Evolutionary conservation across 2,329 filamentous ascomycete species (phyloP).

Genomic region (Microascus cirrosus): DNA sequence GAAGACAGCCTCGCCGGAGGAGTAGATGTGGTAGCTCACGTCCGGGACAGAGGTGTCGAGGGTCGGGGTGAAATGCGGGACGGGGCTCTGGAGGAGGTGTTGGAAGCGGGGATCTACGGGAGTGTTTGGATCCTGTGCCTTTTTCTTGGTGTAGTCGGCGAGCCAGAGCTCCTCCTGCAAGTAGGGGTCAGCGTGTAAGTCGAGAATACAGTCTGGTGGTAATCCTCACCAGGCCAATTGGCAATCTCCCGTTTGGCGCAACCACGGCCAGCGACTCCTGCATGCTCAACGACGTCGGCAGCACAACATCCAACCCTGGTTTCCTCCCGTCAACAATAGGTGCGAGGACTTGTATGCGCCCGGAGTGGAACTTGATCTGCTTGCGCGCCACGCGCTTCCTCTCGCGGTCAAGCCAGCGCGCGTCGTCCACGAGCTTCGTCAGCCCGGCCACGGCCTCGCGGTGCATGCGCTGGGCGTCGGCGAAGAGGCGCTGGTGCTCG

Average conservation of each 20-base stretch:
- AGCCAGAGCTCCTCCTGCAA: not conserved
- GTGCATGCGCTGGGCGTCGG: not conserved
- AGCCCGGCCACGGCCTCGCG: not conserved
- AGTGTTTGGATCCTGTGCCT: not conserved
- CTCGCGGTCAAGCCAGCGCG: not conserved
- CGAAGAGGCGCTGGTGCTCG: not conserved
- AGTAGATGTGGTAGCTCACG: not conserved
- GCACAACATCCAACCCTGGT: not conserved
- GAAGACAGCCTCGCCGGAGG: not conserved
- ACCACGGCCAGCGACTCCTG: not conserved
- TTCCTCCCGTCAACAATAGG: not conserved
- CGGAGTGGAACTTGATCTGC: slow-evolving; percentile 1
- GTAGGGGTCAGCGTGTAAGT: no score
- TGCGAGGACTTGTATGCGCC: not conserved
- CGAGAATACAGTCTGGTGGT: not conserved
- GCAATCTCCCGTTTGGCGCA: not conserved
- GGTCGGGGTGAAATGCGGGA: not conserved
- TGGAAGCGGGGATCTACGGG: not conserved
- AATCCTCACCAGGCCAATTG: not conserved
- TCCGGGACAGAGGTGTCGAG: not conserved
- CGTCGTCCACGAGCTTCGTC: not conserved
- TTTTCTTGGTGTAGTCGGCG: not conserved
- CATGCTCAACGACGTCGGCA: not conserved
- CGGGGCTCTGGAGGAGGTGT: not conserved
- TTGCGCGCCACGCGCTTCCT: not conserved